Conservation (phyloP, 1,139 yeast species). For the Citeromyces hawaiiensis region DNA sequence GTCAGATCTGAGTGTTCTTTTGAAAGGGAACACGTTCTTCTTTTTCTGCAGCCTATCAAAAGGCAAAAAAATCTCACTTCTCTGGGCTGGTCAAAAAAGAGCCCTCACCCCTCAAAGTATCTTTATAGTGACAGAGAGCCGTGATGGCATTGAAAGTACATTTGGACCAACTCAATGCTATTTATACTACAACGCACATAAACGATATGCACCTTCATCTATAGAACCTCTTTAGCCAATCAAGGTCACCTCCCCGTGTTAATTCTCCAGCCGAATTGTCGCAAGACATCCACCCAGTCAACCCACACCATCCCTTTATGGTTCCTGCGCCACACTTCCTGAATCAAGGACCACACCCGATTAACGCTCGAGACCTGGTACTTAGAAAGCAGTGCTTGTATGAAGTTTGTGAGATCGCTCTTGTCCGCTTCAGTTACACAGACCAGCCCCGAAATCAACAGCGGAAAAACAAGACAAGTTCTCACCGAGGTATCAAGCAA, state of each 20-base stretch:
- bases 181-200: no score
- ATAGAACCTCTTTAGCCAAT: no score
- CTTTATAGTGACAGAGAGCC: no score
- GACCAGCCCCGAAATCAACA: conserved; percentile 35
- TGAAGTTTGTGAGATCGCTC: conserved; percentile 20
- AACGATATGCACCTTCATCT: no score
- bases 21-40: no score
- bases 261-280: conserved; percentile 15
- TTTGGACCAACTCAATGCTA: no score
- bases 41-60: no score
- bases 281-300: conserved; percentile 16
- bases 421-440: conserved; percentile 25
- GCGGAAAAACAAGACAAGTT: conserved; percentile 33
- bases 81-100: no score
- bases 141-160: no score
- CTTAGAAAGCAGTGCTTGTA: conserved; percentile 15
- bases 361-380: conserved; percentile 15
- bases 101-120: no score
- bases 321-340: conserved; percentile 12
- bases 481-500: conserved; percentile 28
- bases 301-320: conserved; percentile 7
- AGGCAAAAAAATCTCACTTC: no score
- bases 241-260: background rate
- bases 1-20: no score
- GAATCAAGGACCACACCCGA: conserved; percentile 14